phyloP scores from a whole-genome alignment of 1,284 basidiomycete species.

The Cutaneotrichosporon sp. region DNA sequence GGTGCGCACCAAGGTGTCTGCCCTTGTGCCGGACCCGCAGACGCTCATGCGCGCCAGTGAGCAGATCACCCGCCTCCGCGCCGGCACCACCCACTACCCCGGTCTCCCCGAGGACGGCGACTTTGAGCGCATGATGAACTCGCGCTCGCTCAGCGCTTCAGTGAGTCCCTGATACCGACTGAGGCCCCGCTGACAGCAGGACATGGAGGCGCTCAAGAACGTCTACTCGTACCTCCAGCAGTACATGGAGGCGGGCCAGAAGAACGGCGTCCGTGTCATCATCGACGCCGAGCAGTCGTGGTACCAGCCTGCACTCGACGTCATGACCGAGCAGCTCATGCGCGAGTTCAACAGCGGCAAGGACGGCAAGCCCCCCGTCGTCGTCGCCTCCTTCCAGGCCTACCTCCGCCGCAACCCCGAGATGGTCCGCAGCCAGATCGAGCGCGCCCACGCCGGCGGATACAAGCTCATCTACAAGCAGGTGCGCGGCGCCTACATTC shows the following conservation, averaged over 20 bases:
- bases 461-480: constrained; percentile 11
- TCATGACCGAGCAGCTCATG: constrained; percentile 14
- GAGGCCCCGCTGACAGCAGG: constrained; percentile 4
- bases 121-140: constrained; percentile 1
- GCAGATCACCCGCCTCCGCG: background rate
- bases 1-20: constrained; percentile 1
- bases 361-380: background rate
- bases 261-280: constrained; percentile 11
- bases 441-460: constrained; percentile 5
- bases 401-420: constrained; percentile 7
- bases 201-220: background rate
- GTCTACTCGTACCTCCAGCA: background rate
- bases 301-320: constrained; percentile 14
- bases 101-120: constrained; percentile 10
- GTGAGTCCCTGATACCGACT: background rate
- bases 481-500: constrained; percentile 5
- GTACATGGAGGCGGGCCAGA: background rate
- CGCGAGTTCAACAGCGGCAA: constrained; percentile 10
- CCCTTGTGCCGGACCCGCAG: background rate
- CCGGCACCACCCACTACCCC: background rate
- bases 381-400: constrained; percentile 4
- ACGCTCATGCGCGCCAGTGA: background rate
- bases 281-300: constrained; percentile 11
- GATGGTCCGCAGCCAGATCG: background rate
- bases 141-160: background rate